Percentiles rank a stretch among this genome's conserved stretches.
These are phyloP conservation scores for Saturnispora diversa DNA, from an alignment of 805 yeast species.

Conservation along the genomic window DNA sequence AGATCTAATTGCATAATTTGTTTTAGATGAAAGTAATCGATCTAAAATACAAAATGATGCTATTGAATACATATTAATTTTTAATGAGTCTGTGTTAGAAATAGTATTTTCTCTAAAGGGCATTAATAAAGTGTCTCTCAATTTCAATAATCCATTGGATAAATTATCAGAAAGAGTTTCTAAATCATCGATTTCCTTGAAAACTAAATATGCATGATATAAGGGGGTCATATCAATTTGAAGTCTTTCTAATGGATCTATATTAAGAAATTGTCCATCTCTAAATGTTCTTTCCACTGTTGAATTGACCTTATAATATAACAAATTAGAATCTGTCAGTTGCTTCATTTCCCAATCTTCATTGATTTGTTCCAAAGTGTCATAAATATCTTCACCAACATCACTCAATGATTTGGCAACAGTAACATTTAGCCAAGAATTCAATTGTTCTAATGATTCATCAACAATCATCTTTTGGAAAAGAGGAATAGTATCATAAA, in stretches of 20 bases:
- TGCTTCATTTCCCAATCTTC: constrained; percentile 50
- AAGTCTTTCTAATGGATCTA: constrained; percentile 42
- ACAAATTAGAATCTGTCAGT: constrained; percentile 36
- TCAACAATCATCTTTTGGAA: constrained; percentile 64
- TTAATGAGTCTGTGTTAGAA: constrained; percentile 38
- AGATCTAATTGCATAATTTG: constrained; percentile 55
- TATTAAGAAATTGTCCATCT: constrained; percentile 33
- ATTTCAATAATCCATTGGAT: constrained; percentile 61
- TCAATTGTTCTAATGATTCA: constrained; percentile 59
- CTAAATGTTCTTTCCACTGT: constrained; percentile 78
- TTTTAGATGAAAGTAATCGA: constrained; percentile 53
- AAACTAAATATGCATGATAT: constrained; percentile 77
- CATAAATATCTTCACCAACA: constrained; percentile 52
- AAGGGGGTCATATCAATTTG: constrained; percentile 62
- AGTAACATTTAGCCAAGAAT: constrained; percentile 54
- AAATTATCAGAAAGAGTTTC: constrained; percentile 56
- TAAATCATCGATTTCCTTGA: constrained; percentile 59
- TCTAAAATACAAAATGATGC: constrained; percentile 76
- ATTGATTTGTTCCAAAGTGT: constrained; percentile 48
- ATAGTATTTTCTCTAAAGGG: constrained; percentile 40
- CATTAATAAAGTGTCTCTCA: constrained; percentile 62
- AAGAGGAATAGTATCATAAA: constrained; percentile 69
- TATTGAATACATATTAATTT: constrained; percentile 50
- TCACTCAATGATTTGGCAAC: constrained; percentile 52
- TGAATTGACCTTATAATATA: constrained; percentile 66